Evolutionary conservation across 2,329 filamentous ascomycete genomes (phyloP), one percentile per base, ranked within the genome.

Genomic region (Aureobasidium leucospermi): DNA sequence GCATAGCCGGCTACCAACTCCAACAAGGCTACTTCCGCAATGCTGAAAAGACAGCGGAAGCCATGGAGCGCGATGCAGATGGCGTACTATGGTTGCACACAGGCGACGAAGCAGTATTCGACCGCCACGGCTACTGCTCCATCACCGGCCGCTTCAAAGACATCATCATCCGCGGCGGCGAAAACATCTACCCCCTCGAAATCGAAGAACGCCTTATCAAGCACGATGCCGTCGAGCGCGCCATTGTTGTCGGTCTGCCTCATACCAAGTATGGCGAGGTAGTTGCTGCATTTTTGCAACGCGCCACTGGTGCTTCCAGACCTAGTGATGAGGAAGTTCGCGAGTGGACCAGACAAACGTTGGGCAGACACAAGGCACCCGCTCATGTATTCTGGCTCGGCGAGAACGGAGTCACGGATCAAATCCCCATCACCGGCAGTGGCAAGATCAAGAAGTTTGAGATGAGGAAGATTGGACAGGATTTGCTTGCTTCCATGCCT

Each of bases 311-410:
- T 7, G 34, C n/a, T 11, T 59, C 64, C 6, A 70, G 67, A 51
- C 71, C 68, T 1, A 59, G 47, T 8, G 64, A 73, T 7, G 69
- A 72, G 9, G 70, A 70, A 29, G 65, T 75, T 2, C 69, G 70
- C 58, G 64, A 58, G 10, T 75, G 74, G 74, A 71, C 71, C 2
- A 68, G 71, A 51, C 65, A 73, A 52, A 68, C 69, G 4, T 60
- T 76, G 32, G 74, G 73, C 1, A 63, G 73, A 41, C 74, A 76
- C 58, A 77, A 77, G 64, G 84, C 86, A 3, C 88, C 89, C 0
- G 76, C 82, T 8, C 81, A 90, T 70, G 70, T 92, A n/a, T 91
- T 91, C 69, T 90, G 88, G 81, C 78, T 92, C 29, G 89, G 88
- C 0, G 75, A 75, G 48, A 72, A 73, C 36, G 74, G 71, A 13